Evolutionary conservation across 768 basidiomycete species (phyloP), one percentile per base, ranked within the genome.

Genomic region (Leccinellum luteum): DNA sequence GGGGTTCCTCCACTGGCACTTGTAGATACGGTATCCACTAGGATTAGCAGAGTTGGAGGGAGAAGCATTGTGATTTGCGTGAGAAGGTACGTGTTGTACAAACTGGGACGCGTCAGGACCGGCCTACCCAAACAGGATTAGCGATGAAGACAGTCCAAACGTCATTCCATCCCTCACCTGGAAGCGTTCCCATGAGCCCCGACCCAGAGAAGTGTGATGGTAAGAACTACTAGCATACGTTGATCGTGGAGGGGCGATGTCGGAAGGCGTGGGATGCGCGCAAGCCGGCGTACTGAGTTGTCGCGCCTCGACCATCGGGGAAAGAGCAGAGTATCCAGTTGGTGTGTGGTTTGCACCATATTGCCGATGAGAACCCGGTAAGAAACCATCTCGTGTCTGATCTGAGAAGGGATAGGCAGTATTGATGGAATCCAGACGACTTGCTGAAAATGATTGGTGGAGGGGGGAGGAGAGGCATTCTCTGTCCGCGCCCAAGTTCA

Each of bases 1-100:
- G 9, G 5, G 38, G 3, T 13, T 0, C 19, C 9, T 19, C 68
- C 68, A 70, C 14, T 38, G 0, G 34, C 67, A 68, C 2, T 0
- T 1, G 19, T 13, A 0, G 27, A 35, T 1, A 1, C 31, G 28
- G 4, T 12, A 21, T 14, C 3, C 7, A 41, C 9, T 9, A n/a
- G n/a, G 17, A n/a, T n/a, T 19, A 4, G n/a, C n/a, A 5, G 38
- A 41, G 38, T 41, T n/a, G n/a, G 38, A 41, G 8, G 38, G 10
- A 17, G 7, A 8, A n/a, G 3, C 9, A n/a, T n/a, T 41, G 2
- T 10, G 38, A 41, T 41, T n/a, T 41, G 38, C 38, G 17, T 17
- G 35, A 17, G 17, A 17, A 38, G 35, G 35, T 38, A 7, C 3
- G 13, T 12, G 14, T 32, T 14, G 12, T n/a, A n/a, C 35, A 41